Conservation (phyloP, 2,329 filamentous ascomycete species). For the Diaporthe sp. region DNA sequence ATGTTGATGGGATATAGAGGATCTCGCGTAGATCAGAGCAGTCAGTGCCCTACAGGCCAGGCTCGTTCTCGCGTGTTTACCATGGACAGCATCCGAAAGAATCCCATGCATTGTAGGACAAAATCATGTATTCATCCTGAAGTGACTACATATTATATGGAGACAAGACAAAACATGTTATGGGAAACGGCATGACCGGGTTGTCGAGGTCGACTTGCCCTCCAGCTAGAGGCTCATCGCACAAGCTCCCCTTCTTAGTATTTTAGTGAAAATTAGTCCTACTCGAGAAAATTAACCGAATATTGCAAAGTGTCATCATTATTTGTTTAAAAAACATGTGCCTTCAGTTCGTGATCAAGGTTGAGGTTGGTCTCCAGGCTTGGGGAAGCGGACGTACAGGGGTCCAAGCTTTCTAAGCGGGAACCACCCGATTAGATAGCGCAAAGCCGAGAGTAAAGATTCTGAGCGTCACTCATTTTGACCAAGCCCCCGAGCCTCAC, state of each 20-base stretch:
- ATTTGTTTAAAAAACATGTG: background rate
- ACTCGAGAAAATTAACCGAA: rapidly evolving
- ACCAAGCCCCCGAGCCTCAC: background rate
- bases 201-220: background rate
- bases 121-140: background rate
- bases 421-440: slow-evolving; percentile 31
- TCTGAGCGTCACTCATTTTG: slow-evolving; percentile 34
- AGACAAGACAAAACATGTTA: background rate
- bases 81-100: background rate
- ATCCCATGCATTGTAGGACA: background rate
- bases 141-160: background rate
- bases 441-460: slow-evolving; percentile 34
- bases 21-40: background rate
- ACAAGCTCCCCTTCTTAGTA: background rate
- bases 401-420: slow-evolving; percentile 18
- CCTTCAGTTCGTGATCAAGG: background rate
- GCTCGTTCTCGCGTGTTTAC: background rate
- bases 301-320: rapidly evolving
- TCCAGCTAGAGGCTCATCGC: background rate
- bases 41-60: too few relatives aligned
- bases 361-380: background rate
- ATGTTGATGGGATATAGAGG: background rate
- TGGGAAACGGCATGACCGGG: background rate
- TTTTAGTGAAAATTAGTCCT: too few relatives aligned
- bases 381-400: background rate